Evolutionary conservation across 768 basidiomycete genomes (phyloP), one percentile per base, ranked within the genome.

Genomic region (Phaeolepiota aurea): DNA sequence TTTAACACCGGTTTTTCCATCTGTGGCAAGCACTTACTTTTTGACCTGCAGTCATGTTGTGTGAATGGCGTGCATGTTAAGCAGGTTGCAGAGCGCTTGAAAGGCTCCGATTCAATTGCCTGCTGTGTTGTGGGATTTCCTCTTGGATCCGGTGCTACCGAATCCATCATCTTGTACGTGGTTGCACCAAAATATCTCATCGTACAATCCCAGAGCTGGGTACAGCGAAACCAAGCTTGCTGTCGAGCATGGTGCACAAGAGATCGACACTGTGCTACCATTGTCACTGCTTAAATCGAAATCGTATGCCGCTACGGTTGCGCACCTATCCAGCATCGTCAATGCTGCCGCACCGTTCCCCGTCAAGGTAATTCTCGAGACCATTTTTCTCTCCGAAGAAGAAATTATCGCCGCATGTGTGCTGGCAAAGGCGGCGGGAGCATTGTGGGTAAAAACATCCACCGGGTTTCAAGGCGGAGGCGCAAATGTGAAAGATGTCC

Each of bases 281-380:
- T 60, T 75, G 16, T 71, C 71, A 1, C 59, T 69, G 0, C 62
- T 76, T 4, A 64, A 71, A 43, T 52, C 65, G 2, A 47, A 56
- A 5, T 47, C 59, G 37, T 74, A 67, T 40, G 35, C 48, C 0
- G 47, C 58, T 5, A 55, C 74, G 1, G 65, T 60, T 42, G 37
- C 56, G 0, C 71, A 74, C 42, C 65, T 76, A 34, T 43, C 46
- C 11, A 55, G 61, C 1, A 67, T 71, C 15, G 58, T 73, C 28
- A 44, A 48, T 2, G 57, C 66, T 0, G 60, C 63, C 1, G 40
- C 44, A 4, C 55, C 55, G 0, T 44, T 61, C 19, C 58, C 61
- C 1, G 67, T 74, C 33, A 74, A 76, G 45, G 72, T 75, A 28
- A 76, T 76, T 46, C 56, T 76, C 9, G 73, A 76, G 42, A 74